Evolutionary conservation across 129 eudicot genomes (phyloP), one percentile per base, ranked within the genome.

Genomic region (Flaveria linearis): DNA sequence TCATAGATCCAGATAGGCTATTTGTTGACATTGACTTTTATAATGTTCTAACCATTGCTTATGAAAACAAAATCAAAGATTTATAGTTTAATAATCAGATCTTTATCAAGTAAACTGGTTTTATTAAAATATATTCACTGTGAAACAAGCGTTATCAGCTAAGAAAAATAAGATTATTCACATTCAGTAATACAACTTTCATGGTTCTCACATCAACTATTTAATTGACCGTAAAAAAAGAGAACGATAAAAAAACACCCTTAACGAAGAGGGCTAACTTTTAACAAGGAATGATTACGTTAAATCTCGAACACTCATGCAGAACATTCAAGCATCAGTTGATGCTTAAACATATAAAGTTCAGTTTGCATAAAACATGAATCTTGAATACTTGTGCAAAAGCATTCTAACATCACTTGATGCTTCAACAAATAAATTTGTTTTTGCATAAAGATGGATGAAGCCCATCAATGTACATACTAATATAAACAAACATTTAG

Each of bases 21-120:
- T 28, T 28, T 28, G 33, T 28, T 28, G 33, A 28, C 33, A 60
- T 62, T 80, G 87, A 78, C 78, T 83, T 43, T 83, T 74, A 63
- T 62, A 62, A 67, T 76, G 63, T 50, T 78, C 69, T 67, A 74
- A 52, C 81, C 69, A 60, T 20, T 20, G 22, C 22, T 20, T 51
- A 53, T 42, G 49, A 61, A 53, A 53, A 53, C 28, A 66, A 67
- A 65, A 72, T 72, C 33, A 26, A 25, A 65, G 10, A 65, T 25
- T 41, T 16, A 2, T 57, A 74, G 17, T 22, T 58, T 58, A 39
- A 65, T 22, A 12, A 13, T 46, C 42, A 65, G n/a, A 41, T 65
- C 17, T 62, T 51, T 23, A 17, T 53, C 76, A 52, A 53, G 55
- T 55, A 4, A 41, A 57, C 4, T 28, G 17, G 12, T 20, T 33